Base-by-base conservation (phyloP, 805 yeast genomes). In the Kazachstania kunashirensis region DNA sequence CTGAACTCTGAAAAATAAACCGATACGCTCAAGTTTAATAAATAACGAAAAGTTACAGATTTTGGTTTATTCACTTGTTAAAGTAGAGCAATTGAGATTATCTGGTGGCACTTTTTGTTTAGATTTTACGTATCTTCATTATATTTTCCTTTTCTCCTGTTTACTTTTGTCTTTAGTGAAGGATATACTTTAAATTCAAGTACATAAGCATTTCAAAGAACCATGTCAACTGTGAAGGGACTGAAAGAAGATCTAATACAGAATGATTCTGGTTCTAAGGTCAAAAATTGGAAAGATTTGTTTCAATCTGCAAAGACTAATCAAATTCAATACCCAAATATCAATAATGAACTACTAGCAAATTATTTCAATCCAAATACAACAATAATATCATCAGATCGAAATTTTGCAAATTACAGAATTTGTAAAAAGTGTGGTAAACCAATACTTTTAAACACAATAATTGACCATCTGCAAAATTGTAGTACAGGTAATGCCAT, bases 391-490 rank as follows among this genome's bases (percentile, higher is more conserved):
- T 13, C 24, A 13, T 13, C 25, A 11, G 13, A 26, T 17, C 10
- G 14, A 15, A 24, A 24, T 5, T 33, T 48, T 16, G 43, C 24
- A 10, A 18, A 45, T 19, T 55, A 51, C 35, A 49, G 62, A 29
- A 46, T 56, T 19, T 59, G 64, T 46, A 53, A 53, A 29, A 37
- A 45, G 21, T 59, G 64, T 39, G 53, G 53, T 5, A 54, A 47
- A 34, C 64, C 64, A 3, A 40, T 59, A 6, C 46, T 49, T 24
- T 33, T 50, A 16, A 41, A 46, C 8, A 47, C 49, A 3, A 40
- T 55, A 12, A 40, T 51, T 20, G 59, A 52, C 14, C 64, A 59
- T 44, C 33, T 53, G 14, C 53, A 56, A 15, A 49, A 49, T 17
- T 41, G 52, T 30, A 50, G 59, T 36, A 8, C 9, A n/a, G 17